A percentile compares a stretch with the other conserved stretches of the same genome.
phyloP scores from a whole-genome alignment of 192 early-diverging fungal genomes.

The Paraglomus occultum region DNA sequence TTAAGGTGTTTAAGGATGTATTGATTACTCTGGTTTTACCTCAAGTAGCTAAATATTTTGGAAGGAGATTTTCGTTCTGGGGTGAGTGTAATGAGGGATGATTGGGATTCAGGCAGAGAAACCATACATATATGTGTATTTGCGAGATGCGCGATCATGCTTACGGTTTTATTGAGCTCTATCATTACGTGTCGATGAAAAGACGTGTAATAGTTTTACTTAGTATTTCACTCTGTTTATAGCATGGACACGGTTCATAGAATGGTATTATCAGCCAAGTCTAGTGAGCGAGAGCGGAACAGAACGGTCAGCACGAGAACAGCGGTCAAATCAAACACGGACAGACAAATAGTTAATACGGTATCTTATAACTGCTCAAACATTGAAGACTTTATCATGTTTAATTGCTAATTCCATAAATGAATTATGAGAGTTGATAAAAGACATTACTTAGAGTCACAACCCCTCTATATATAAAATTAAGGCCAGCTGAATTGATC shows the following conservation, averaged over 20 bases:
- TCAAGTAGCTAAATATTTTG: slow-evolving; percentile 11
- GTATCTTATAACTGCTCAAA: too few relatives aligned
- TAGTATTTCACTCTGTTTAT: not conserved
- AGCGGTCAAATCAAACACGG: too few relatives aligned
- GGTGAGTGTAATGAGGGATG: not conserved
- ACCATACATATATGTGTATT: too few relatives aligned
- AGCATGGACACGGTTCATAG: slow-evolving; percentile 26
- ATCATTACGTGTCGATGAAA: not conserved
- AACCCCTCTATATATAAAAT: too few relatives aligned
- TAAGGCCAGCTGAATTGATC: too few relatives aligned
- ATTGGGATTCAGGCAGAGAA: too few relatives aligned
- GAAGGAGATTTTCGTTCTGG: slow-evolving; percentile 28
- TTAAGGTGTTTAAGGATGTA: not conserved
- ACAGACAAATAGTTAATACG: too few relatives aligned
- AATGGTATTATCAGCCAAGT: slow-evolving; percentile 25
- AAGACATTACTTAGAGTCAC: too few relatives aligned
- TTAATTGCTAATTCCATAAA: too few relatives aligned
- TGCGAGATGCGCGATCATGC: too few relatives aligned
- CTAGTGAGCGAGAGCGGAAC: not conserved
- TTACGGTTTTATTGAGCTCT: not conserved
- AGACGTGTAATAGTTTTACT: not conserved
- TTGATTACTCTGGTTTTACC: slow-evolving; percentile 19
- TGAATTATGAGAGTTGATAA: too few relatives aligned
- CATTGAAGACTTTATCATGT: too few relatives aligned
- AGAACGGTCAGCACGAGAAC: not conserved